Percentiles rank a stretch among this genome's conserved stretches.
Evolutionary conservation across 202 grass and related monocot genomes (phyloP).

Genomic region (Saccharum hybrid): DNA sequence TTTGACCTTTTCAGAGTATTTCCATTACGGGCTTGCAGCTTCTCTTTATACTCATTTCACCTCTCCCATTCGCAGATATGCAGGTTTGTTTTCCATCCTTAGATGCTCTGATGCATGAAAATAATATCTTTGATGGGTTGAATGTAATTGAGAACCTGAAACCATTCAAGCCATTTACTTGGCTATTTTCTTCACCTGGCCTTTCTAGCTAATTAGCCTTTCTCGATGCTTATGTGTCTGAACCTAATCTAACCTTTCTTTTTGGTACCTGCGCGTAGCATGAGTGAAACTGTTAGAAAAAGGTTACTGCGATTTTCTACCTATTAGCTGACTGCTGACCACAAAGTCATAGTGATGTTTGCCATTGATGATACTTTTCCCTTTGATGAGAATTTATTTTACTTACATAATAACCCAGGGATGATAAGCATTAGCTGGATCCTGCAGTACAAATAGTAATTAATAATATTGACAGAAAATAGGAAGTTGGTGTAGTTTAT

Average conservation of each 20-base stretch:
- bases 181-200: not conserved
- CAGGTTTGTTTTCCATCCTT: slow-evolving; percentile 66
- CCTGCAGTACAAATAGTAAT: not conserved
- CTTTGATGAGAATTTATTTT: not conserved
- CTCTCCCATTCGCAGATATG: slow-evolving; percentile 97
- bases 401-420: not conserved
- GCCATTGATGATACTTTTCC: slow-evolving; percentile 3
- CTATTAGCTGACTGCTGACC: not conserved
- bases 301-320: not conserved
- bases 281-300: not conserved
- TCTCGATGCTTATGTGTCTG: not conserved
- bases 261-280: not conserved
- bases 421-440: not conserved
- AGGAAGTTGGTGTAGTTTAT: not conserved
- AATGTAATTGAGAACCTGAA: not conserved
- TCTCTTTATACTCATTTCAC: slow-evolving; percentile 97
- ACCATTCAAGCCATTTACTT: not conserved
- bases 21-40: slow-evolving; percentile 94
- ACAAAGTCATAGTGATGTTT: not conserved
- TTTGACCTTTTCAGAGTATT: slow-evolving; percentile 84
- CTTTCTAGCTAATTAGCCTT: slow-evolving; percentile 32
- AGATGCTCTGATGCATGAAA: slow-evolving; percentile 25
- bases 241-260: not conserved
- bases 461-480: not conserved
- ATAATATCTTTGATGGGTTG: slow-evolving; percentile 15